Evolutionary conservation across 2,329 filamentous ascomycete genomes (phyloP).

Genomic region (Pyrenochaeta sp.): DNA sequence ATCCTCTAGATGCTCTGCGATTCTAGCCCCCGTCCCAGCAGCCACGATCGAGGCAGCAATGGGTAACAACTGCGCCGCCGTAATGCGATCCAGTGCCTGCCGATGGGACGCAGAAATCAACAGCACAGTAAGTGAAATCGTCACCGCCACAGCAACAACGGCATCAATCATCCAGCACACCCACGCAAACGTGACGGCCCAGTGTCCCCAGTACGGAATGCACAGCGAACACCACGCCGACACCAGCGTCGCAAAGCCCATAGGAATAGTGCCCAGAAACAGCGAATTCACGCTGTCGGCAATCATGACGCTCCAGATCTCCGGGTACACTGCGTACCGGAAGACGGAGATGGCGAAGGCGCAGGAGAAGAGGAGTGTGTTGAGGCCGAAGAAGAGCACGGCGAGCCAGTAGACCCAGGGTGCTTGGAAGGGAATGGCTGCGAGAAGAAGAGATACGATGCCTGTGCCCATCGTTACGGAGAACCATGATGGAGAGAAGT

Average conservation of each 20-base stretch:
- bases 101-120: slow-evolving; percentile 57
- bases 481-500: slow-evolving; percentile 50
- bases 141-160: slow-evolving; percentile 54
- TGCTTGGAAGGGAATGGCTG: slow-evolving; percentile 67
- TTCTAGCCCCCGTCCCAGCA: slow-evolving; percentile 68
- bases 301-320: slow-evolving; percentile 71
- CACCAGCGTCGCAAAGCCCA: slow-evolving; percentile 73
- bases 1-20: slow-evolving; percentile 67
- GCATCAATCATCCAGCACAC: slow-evolving; percentile 60
- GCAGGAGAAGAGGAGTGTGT: slow-evolving; percentile 63
- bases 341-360: slow-evolving; percentile 64
- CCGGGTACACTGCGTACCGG: slow-evolving; percentile 70
- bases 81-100: slow-evolving; percentile 57
- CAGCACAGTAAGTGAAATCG: slow-evolving; percentile 58
- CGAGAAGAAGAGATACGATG: slow-evolving; percentile 69
- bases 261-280: slow-evolving; percentile 72
- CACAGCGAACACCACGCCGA: slow-evolving; percentile 70
- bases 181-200: slow-evolving; percentile 59
- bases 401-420: slow-evolving; percentile 66
- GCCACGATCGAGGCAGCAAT: slow-evolving; percentile 73
- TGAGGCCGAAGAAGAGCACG: slow-evolving; percentile 67
- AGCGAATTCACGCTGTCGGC: slow-evolving; percentile 70
- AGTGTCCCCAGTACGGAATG: slow-evolving; percentile 65
- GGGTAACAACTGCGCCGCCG: slow-evolving; percentile 70
- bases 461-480: slow-evolving; percentile 68